These are phyloP conservation scores for Collariella sp. DNA, from an alignment of 495 filamentous ascomycete species.

Conservation along the genomic window DNA sequence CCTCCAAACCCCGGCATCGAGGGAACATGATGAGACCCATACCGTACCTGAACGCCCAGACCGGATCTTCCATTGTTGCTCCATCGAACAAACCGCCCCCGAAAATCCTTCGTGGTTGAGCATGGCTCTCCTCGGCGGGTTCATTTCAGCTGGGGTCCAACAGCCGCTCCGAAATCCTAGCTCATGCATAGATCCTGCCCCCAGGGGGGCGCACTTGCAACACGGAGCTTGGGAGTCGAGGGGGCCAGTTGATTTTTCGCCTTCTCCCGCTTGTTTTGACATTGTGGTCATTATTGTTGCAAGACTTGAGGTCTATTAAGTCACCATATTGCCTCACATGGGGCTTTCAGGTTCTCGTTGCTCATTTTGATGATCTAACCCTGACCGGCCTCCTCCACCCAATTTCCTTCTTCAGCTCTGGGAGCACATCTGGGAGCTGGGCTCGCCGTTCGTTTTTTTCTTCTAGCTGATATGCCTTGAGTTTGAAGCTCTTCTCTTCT, in stretches of 20 bases:
- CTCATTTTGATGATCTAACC: constrained; percentile 34
- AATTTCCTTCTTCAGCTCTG: constrained; percentile 16
- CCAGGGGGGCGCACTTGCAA: background rate
- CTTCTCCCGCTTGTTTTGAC: constrained; percentile 14
- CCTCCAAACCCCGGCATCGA: constrained; percentile 29
- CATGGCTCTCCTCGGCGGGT: too few relatives aligned
- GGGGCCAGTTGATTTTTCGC: background rate
- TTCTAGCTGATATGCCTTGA: background rate
- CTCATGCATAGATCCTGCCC: too few relatives aligned
- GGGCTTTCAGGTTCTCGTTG: constrained; percentile 32
- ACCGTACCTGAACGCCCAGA: constrained; percentile 5
- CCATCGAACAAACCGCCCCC: background rate
- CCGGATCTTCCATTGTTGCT: background rate
- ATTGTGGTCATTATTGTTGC: background rate
- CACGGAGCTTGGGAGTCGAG: background rate
- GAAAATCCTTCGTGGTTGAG: too few relatives aligned
- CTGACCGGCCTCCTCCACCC: constrained; percentile 12
- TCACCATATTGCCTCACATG: constrained; percentile 3
- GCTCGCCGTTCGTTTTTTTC: constrained; percentile 42
- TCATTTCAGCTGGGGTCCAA: too few relatives aligned
- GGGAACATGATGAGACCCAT: constrained; percentile 29
- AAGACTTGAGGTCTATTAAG: constrained; percentile 18
- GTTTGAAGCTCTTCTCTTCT: background rate
- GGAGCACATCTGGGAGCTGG: constrained; percentile 34
- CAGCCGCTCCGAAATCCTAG: background rate